Evolutionary conservation across 2,329 filamentous ascomycete genomes (phyloP).

Genomic region (Pyrenophora seminiperda): DNA sequence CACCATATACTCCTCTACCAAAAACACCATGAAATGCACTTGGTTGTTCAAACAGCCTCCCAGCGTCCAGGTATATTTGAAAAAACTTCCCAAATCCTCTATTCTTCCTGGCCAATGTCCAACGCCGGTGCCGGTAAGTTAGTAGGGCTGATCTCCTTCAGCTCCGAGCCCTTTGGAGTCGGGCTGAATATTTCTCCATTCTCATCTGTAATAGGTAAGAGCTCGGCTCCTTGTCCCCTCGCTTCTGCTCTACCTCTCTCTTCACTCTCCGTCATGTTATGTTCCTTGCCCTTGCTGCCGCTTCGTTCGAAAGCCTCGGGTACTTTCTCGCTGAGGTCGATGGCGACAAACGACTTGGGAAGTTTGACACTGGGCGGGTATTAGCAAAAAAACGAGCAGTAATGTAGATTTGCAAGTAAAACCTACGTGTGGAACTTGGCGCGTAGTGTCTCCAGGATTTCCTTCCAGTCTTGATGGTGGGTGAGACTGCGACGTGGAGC

Average conservation of each 20-base stretch:
- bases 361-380: conserved; percentile 51
- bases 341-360: conserved; percentile 57
- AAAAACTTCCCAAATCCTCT: not conserved
- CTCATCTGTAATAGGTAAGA: conserved; percentile 12
- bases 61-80: not conserved
- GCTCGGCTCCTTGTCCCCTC: conserved; percentile 11
- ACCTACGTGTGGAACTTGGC: conserved; percentile 93
- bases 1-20: too few relatives aligned
- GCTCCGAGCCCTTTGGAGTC: not conserved
- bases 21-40: too few relatives aligned
- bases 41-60: not conserved
- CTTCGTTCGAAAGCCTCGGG: conserved; percentile 50
- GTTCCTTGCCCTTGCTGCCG: conserved; percentile 24
- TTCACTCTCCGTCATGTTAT: conserved; percentile 22
- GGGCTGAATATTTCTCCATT: conserved; percentile 7
- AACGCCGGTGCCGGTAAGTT: conserved; percentile 17
- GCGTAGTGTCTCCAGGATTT: conserved; percentile 92
- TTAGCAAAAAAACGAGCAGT: conserved; percentile 6
- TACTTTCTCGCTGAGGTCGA: conserved; percentile 57
- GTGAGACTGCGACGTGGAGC: conserved; percentile 89
- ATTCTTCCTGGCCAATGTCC: conserved; percentile 9
- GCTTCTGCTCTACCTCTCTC: conserved; percentile 29
- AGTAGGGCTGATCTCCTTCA: conserved; percentile 10
- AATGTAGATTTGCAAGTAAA: not conserved
- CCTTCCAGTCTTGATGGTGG: conserved; percentile 91